Conservation (phyloP, 2,329 filamentous ascomycete genomes). For the Arthrobotrys pseudoclavata region DNA sequence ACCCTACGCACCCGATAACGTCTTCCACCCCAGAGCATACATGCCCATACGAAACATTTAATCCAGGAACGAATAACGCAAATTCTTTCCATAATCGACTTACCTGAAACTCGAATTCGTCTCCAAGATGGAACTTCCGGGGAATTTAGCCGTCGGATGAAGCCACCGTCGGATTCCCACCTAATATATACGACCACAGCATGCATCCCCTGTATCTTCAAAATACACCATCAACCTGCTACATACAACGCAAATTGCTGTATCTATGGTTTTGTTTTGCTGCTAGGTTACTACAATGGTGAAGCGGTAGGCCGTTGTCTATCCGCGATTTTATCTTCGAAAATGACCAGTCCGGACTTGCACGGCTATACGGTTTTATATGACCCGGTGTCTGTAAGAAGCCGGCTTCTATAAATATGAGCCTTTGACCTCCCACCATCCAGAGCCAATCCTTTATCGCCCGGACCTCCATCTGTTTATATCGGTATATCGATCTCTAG, state of each 20-base stretch:
- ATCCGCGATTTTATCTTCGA: background rate
- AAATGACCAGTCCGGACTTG: background rate
- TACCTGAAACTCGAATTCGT: slow-evolving; percentile 42
- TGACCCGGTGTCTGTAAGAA: background rate
- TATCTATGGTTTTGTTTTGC: background rate
- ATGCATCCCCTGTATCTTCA: slow-evolving; percentile 3
- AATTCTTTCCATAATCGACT: background rate
- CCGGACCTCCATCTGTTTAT: background rate
- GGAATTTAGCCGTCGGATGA: slow-evolving; percentile 59
- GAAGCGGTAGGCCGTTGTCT: background rate
- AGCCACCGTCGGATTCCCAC: slow-evolving; percentile 49
- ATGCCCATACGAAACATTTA: background rate
- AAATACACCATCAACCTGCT: slow-evolving; percentile 1
- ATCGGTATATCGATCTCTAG: background rate
- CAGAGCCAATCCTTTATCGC: background rate
- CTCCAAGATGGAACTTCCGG: slow-evolving; percentile 55
- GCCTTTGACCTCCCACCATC: background rate
- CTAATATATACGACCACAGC: background rate
- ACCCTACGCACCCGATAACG: background rate
- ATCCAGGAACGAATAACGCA: background rate
- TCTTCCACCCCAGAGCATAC: too few species aligned
- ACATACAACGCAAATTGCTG: slow-evolving; percentile 1
- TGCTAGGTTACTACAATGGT: background rate
- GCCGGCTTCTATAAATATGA: slow-evolving; percentile 15
- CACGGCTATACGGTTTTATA: background rate